A percentile compares a stretch with the other conserved stretches of the same genome.
These are phyloP conservation scores for Phytophthora citrophthora DNA, from an alignment of 352 stramenopile species.

Conservation along the genomic window DNA sequence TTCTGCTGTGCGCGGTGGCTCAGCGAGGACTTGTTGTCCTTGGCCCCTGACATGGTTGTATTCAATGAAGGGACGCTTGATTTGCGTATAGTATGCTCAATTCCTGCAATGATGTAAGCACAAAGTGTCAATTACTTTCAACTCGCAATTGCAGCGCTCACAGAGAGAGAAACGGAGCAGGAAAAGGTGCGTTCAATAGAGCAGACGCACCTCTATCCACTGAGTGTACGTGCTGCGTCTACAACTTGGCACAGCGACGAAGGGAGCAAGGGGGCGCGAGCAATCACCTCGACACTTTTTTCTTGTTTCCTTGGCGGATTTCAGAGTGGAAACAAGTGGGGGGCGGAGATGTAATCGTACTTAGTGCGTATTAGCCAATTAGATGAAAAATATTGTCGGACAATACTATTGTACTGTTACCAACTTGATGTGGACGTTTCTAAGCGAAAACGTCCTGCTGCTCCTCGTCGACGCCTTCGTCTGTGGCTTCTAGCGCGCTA, in stretches of 20 bases:
- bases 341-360: conserved; percentile 11
- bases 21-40: conserved; percentile 89
- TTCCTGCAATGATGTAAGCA: conserved; percentile 18
- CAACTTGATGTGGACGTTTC: not conserved
- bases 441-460: conserved; percentile 88
- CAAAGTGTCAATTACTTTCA: conserved; percentile 14
- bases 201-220: conserved; percentile 22
- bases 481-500: conserved; percentile 95
- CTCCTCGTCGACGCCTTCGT: conserved; percentile 94
- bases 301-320: conserved; percentile 33
- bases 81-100: conserved; percentile 1
- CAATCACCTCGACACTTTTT: conserved; percentile 18
- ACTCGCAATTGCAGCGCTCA: not conserved
- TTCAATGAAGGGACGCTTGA: conserved; percentile 16
- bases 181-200: not conserved
- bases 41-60: conserved; percentile 64
- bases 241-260: not conserved
- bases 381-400: conserved; percentile 1
- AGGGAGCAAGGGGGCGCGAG: conserved; percentile 14
- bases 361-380: conserved; percentile 6
- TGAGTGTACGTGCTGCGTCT: not conserved
- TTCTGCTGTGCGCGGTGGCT: conserved; percentile 88
- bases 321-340: conserved; percentile 12
- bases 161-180: not conserved
- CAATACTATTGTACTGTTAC: not conserved